Percentiles rank a stretch among this genome's conserved stretches.
phyloP scores from a whole-genome alignment of 768 basidiomycete genomes.

The Boletus reticulatus region DNA sequence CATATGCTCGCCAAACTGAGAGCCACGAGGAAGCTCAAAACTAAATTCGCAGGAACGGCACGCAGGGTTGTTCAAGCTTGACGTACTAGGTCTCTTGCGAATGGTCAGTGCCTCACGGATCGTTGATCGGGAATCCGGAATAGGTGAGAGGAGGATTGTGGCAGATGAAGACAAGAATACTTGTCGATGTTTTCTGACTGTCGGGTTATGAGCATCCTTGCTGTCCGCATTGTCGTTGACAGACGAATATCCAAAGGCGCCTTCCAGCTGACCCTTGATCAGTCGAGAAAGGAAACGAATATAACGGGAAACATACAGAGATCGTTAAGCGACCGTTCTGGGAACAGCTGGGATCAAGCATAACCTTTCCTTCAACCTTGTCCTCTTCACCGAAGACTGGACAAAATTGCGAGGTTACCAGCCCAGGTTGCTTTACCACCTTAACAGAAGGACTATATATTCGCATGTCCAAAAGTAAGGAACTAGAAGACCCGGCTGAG shows the following conservation, averaged over 20 bases:
- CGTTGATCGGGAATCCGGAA: constrained; percentile 20
- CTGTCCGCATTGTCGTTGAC: constrained; percentile 19
- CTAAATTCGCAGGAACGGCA: constrained; percentile 43
- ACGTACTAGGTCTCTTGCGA: constrained; percentile 46
- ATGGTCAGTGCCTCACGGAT: constrained; percentile 36
- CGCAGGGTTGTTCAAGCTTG: constrained; percentile 35
- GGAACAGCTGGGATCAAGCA: constrained; percentile 50
- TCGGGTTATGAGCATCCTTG: constrained; percentile 19
- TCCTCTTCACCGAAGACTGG: constrained; percentile 64
- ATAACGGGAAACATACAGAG: constrained; percentile 38
- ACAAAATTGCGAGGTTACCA: constrained; percentile 22
- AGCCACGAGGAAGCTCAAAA: constrained; percentile 54
- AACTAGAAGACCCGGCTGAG: constrained; percentile 33
- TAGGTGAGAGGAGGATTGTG: constrained; percentile 37
- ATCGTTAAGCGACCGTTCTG: constrained; percentile 57
- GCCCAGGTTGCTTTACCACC: constrained; percentile 32
- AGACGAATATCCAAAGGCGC: constrained; percentile 49
- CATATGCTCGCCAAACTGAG: constrained; percentile 52
- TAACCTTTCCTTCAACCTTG: constrained; percentile 56
- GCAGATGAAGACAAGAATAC: constrained; percentile 51
- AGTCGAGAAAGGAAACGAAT: neutral
- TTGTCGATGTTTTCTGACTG: constrained; percentile 35
- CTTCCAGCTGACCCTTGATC: constrained; percentile 51
- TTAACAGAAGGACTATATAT: constrained; percentile 63
- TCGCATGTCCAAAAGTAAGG: constrained; percentile 56